Evolutionary conservation across 2,329 filamentous ascomycete species (phyloP).

Genomic region (Fusarium sp.): DNA sequence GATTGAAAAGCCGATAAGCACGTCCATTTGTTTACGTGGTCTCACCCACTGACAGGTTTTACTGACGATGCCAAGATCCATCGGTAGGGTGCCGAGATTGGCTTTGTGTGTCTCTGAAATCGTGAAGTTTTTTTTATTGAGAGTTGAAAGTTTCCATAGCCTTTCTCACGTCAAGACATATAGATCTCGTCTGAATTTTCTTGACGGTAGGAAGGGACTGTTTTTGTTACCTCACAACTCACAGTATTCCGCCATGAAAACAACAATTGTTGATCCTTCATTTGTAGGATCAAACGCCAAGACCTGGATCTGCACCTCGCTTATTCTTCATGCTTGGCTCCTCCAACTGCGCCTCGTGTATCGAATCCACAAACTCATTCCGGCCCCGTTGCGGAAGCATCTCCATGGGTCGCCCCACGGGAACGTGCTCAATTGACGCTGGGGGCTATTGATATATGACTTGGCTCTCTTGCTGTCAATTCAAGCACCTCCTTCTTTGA

Average conservation of each 20-base stretch:
- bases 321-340: conserved; percentile 25
- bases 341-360: conserved; percentile 16
- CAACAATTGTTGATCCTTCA: neutral
- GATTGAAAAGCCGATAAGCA: neutral
- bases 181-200: neutral
- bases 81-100: neutral
- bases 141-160: neutral
- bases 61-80: conserved; percentile 4
- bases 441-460: conserved; percentile 2
- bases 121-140: rapidly evolving
- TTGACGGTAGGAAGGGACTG: too few relatives aligned
- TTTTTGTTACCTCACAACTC: too few relatives aligned
- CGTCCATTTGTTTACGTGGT: neutral
- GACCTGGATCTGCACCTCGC: conserved; percentile 22
- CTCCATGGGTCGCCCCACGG: conserved; percentile 7
- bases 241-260: too few relatives aligned
- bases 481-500: neutral
- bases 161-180: neutral
- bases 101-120: neutral
- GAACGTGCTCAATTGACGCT: neutral
- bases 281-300: conserved; percentile 24
- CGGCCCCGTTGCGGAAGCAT: conserved; percentile 9
- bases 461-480: neutral
- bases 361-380: conserved; percentile 20
- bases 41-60: neutral